Conservation (phyloP, 176 grass and related monocot species). For the Secale cereale region DNA sequence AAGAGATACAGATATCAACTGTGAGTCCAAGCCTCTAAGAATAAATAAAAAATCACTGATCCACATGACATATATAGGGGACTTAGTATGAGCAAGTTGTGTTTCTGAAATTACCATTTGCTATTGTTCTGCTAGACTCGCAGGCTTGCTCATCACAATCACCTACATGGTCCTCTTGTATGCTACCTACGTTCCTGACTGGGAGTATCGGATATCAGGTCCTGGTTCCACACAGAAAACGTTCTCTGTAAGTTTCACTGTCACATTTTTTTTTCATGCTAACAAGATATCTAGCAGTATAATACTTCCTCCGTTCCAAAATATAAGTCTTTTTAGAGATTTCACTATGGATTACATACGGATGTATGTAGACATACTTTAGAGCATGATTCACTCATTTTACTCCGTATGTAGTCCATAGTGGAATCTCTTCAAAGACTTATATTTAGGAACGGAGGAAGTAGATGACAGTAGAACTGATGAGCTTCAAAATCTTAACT, state of each 20-base stretch:
- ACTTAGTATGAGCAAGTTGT: not conserved
- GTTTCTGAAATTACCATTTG: not conserved
- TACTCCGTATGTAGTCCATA: too few species aligned
- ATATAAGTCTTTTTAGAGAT: too few species aligned
- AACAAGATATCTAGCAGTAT: not conserved
- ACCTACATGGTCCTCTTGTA: constrained; percentile 63
- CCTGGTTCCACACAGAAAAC: constrained; percentile 40
- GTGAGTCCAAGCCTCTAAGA: constrained; percentile 36
- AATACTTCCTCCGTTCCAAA: too few species aligned
- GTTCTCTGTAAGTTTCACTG: constrained; percentile 44
- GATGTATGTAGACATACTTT: too few species aligned
- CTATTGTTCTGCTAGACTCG: constrained; percentile 26
- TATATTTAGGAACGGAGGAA: too few species aligned
- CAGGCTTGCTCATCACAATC: constrained; percentile 47
- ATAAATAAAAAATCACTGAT: not conserved
- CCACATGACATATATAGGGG: not conserved
- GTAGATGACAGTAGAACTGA: constrained; percentile 8
- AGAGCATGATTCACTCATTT: too few species aligned
- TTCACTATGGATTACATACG: too few species aligned
- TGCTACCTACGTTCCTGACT: constrained; percentile 70
- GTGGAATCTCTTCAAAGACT: too few species aligned
- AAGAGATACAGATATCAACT: constrained; percentile 62
- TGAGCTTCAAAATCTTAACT: not conserved
- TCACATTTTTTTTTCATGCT: not conserved
- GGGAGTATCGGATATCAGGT: constrained; percentile 52